Conservation (phyloP, 805 yeast species). For the Saturnispora sanitii region DNA sequence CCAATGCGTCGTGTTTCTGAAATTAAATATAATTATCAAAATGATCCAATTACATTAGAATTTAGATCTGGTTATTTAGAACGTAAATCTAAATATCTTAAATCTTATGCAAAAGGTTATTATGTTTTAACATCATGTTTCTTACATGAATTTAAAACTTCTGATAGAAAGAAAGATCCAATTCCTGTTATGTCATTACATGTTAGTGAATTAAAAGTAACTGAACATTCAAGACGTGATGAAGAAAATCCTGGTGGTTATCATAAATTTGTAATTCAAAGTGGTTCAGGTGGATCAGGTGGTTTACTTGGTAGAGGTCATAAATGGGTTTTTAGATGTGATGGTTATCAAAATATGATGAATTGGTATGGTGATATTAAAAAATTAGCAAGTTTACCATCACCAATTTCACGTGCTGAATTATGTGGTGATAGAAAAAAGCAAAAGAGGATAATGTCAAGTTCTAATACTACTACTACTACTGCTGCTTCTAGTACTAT, state of each 20-base stretch:
- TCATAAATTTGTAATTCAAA: constrained; percentile 70
- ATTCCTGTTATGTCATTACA: constrained; percentile 76
- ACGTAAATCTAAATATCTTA: constrained; percentile 81
- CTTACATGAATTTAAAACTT: constrained; percentile 80
- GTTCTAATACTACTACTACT: constrained; percentile 13
- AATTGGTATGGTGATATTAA: constrained; percentile 78
- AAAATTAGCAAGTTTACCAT: constrained; percentile 50
- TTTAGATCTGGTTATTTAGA: constrained; percentile 76
- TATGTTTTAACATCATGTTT: constrained; percentile 84
- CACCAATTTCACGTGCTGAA: constrained; percentile 49
- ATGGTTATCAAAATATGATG: constrained; percentile 67
- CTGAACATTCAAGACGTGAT: constrained; percentile 73
- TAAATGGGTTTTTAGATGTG: constrained; percentile 93
- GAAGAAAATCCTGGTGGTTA: constrained; percentile 41
- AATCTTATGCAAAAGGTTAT: constrained; percentile 85
- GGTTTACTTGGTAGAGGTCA: constrained; percentile 75
- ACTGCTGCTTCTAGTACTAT: constrained; percentile 13
- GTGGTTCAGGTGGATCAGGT: constrained; percentile 59
- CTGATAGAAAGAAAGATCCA: constrained; percentile 74
- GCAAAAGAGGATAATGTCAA: constrained; percentile 16
- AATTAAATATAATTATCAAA: constrained; percentile 56
- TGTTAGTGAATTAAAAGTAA: constrained; percentile 67
- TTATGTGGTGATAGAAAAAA: constrained; percentile 29
- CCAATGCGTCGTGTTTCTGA: constrained; percentile 55
- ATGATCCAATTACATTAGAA: constrained; percentile 56